A percentile compares a stretch with the other conserved stretches of the same genome.
Evolutionary conservation across 257 asterid species (phyloP).

Genomic region (Solanum piurae): DNA sequence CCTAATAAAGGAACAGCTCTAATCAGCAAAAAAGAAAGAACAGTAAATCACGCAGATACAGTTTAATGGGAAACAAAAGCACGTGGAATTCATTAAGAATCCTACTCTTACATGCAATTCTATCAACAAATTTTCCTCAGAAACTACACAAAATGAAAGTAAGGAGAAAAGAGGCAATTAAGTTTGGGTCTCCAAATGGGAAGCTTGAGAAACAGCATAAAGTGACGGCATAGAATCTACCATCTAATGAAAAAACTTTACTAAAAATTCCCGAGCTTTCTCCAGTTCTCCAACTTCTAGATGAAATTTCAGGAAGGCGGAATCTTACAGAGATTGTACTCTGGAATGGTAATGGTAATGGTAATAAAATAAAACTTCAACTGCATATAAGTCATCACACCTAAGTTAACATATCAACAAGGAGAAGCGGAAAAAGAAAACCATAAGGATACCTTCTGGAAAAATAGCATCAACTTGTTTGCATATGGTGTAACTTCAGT

Average conservation of each 20-base stretch:
- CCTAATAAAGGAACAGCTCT: slow-evolving; percentile 27
- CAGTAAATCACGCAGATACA: not conserved
- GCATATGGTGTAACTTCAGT: slow-evolving; percentile 70
- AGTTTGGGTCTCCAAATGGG: not conserved
- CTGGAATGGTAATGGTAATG: not conserved
- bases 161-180: not conserved
- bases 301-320: not conserved
- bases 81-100: not conserved
- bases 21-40: slow-evolving; percentile 11
- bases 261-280: not conserved
- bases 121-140: not conserved
- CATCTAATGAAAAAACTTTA: not conserved
- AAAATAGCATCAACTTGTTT: slow-evolving; percentile 71
- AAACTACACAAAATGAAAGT: not conserved
- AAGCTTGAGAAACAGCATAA: not conserved
- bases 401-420: not conserved
- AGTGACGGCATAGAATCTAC: not conserved
- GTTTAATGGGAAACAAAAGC: not conserved
- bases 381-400: not conserved
- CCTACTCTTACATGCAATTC: not conserved
- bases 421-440: not conserved
- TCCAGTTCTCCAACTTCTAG: not conserved
- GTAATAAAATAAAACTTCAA: not conserved
- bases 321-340: not conserved
- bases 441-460: slow-evolving; percentile 55